Percentiles rank a stretch among this genome's conserved stretches.
Evolutionary conservation across 2,329 filamentous ascomycete species (phyloP).

Genomic region (Cucurbitaria berberidis): DNA sequence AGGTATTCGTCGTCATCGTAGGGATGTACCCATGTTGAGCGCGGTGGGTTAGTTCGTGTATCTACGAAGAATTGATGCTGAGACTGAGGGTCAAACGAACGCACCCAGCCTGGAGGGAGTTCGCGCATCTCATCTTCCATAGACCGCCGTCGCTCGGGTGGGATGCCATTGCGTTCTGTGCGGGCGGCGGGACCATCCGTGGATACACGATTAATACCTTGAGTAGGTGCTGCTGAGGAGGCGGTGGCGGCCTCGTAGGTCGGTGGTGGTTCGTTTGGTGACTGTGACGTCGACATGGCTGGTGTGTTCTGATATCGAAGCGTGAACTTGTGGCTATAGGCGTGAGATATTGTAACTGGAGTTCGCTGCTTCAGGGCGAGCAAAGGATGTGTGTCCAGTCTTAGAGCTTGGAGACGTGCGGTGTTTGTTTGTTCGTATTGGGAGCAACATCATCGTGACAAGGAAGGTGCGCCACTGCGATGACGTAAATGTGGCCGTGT

Average conservation of each 20-base stretch:
- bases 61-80: constrained; percentile 70
- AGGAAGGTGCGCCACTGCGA: background rate
- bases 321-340: too few relatives aligned
- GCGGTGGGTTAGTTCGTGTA: constrained; percentile 60
- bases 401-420: too few relatives aligned
- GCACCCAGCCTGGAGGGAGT: constrained; percentile 63
- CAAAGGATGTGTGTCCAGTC: background rate
- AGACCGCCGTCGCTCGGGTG: constrained; percentile 58
- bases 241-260: constrained; percentile 42
- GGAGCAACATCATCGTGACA: background rate
- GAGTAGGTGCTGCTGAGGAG: constrained; percentile 28
- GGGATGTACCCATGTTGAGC: constrained; percentile 67
- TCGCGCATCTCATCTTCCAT: constrained; percentile 67
- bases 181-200: constrained; percentile 37
- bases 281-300: constrained; percentile 30
- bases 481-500: constrained; percentile 7
- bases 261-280: constrained; percentile 40
- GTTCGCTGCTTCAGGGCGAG: background rate
- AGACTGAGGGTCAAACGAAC: constrained; percentile 60
- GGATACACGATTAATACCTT: constrained; percentile 35
- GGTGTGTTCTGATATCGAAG: background rate
- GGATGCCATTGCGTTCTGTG: constrained; percentile 59
- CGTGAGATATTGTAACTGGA: background rate
- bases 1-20: constrained; percentile 65
- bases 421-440: background rate